A percentile compares a stretch with the other conserved stretches of the same genome.
phyloP scores from a whole-genome alignment of 225 moss, liverwort and hornwort species.

The Bryoerythrophyllum caledonicum region DNA sequence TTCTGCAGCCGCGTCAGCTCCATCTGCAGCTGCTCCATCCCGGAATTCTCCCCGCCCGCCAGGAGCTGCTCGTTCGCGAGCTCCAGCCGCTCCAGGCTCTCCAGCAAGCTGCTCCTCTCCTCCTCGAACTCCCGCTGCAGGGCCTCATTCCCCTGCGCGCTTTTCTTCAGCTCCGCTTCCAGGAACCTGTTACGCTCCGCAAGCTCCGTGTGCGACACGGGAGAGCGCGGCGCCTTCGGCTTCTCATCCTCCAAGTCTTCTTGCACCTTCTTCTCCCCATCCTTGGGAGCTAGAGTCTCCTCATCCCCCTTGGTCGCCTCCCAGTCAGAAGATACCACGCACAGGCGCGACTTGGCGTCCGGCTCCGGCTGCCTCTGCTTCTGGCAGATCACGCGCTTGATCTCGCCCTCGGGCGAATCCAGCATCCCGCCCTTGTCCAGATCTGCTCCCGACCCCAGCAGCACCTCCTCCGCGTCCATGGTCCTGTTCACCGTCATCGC shows the following conservation, averaged over 20 bases:
- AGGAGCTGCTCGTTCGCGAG: slow-evolving; percentile 55
- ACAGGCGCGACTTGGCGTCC: slow-evolving; percentile 30
- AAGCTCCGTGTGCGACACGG: slow-evolving; percentile 21
- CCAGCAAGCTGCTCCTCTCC: slow-evolving; percentile 36
- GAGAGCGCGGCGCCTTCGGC: slow-evolving; percentile 8
- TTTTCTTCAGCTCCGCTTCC: slow-evolving; percentile 43
- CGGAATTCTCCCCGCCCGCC: slow-evolving; percentile 58
- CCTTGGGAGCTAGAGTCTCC: slow-evolving; percentile 1
- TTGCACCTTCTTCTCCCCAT: slow-evolving; percentile 16
- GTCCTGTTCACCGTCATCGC: slow-evolving; percentile 35
- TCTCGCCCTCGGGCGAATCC: slow-evolving; percentile 48
- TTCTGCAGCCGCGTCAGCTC: slow-evolving; percentile 59
- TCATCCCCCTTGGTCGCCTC: slow-evolving; percentile 27
- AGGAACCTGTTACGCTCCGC: slow-evolving; percentile 42
- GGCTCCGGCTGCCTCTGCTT: slow-evolving; percentile 42
- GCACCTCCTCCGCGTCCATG: slow-evolving; percentile 36
- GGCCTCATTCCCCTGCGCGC: slow-evolving; percentile 34
- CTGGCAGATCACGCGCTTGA: slow-evolving; percentile 60
- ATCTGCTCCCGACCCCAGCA: slow-evolving; percentile 16
- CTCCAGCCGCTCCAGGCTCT: slow-evolving; percentile 57
- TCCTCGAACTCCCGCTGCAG: slow-evolving; percentile 46
- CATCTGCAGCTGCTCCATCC: slow-evolving; percentile 66
- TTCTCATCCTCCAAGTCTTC: slow-evolving; percentile 21
- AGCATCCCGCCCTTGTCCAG: slow-evolving; percentile 19
- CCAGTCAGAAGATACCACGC: slow-evolving; percentile 23